These are phyloP conservation scores for Chlamydomonas incerta DNA, from an alignment of 139 green algal genomes.

Conservation along the genomic window DNA sequence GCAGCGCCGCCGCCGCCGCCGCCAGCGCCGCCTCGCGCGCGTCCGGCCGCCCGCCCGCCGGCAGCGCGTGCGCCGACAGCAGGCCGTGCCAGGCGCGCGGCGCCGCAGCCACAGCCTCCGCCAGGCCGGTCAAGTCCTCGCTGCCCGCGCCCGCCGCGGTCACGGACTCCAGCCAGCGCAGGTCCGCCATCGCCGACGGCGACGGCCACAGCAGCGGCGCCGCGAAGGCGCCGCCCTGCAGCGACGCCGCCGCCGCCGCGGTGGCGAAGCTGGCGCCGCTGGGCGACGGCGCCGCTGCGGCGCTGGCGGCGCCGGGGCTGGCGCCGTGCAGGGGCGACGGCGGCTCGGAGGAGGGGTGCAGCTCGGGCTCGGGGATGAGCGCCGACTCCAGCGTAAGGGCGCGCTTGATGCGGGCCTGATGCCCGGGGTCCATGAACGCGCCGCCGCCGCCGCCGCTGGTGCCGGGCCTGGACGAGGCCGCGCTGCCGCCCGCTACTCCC, in stretches of 20 bases:
- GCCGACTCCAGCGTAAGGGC: too few relatives aligned
- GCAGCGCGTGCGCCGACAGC: conserved; percentile 27
- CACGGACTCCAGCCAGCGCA: conserved; percentile 36
- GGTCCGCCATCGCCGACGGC: background rate
- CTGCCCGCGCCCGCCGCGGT: background rate
- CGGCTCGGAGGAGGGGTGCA: too few relatives aligned
- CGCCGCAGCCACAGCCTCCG: conserved; percentile 29
- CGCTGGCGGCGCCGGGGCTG: too few relatives aligned
- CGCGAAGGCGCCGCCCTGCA: background rate
- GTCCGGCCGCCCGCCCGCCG: background rate
- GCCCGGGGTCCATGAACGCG: conserved; percentile 4
- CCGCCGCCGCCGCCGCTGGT: background rate
- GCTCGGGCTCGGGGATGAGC: too few relatives aligned
- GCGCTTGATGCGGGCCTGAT: background rate
- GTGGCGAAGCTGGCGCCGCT: background rate
- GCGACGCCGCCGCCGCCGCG: too few relatives aligned
- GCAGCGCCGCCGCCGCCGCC: conserved; percentile 1
- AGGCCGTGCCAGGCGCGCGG: conserved; percentile 25
- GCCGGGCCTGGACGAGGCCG: background rate
- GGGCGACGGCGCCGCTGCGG: too few relatives aligned
- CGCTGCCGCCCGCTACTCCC: background rate
- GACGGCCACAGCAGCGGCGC: background rate
- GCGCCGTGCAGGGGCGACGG: too few relatives aligned
- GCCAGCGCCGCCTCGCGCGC: background rate
- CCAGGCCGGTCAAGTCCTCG: conserved; percentile 3